Conservation (phyloP, 768 basidiomycete genomes). For the Arthromyces matolae region DNA sequence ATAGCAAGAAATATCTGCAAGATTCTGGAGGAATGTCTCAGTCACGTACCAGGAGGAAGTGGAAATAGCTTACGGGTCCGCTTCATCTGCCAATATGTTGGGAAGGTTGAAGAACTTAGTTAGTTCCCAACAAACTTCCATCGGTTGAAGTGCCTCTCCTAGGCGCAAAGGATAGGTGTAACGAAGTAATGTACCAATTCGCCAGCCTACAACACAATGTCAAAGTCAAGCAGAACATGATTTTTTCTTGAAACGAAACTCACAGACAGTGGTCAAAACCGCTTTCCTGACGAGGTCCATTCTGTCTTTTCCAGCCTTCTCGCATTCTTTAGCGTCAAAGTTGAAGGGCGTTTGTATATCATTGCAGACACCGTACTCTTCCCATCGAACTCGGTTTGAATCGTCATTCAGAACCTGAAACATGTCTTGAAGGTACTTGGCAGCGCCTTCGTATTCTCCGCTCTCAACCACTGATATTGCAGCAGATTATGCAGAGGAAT, state of each 20-base stretch:
- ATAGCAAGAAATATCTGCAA: neutral
- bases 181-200: neutral
- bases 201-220: neutral
- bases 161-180: conserved; percentile 1
- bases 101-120: neutral
- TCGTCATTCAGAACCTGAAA: conserved; percentile 1
- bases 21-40: neutral
- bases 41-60: neutral
- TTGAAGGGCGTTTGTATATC: no score
- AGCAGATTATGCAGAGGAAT: neutral
- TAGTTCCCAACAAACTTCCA: neutral
- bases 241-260: neutral
- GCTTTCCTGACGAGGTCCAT: neutral
- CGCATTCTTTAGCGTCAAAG: no score
- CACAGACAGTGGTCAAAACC: neutral
- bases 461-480: neutral
- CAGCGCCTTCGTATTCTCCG: neutral
- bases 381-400: neutral
- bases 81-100: neutral
- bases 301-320: neutral
- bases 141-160: conserved; percentile 1
- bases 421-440: conserved; percentile 1
- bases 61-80: neutral
- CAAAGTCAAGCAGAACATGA: neutral
- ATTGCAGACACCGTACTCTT: conserved; percentile 1